Percentiles rank a stretch among this genome's conserved stretches.
These are phyloP conservation scores for Penicillium fuscoglaucum DNA, from an alignment of 2,329 filamentous ascomycete genomes.

Conservation along the genomic window DNA sequence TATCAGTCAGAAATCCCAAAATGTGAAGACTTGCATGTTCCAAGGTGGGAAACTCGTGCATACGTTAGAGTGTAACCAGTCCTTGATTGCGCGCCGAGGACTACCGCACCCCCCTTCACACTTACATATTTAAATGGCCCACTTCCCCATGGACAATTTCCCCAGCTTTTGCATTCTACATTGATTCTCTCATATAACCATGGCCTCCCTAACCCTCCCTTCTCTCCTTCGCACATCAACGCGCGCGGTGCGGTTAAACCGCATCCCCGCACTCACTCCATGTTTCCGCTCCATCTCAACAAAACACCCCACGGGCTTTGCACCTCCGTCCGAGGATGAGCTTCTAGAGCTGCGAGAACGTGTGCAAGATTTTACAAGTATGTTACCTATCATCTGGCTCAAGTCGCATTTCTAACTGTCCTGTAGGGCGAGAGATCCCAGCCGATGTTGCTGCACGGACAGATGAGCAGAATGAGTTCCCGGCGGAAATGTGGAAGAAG, in stretches of 20 bases:
- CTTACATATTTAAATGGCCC: conserved; percentile 3
- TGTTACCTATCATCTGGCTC: conserved; percentile 3
- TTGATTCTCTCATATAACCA: conserved; percentile 15
- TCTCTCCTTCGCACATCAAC: conserved; percentile 36
- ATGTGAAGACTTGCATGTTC: neutral
- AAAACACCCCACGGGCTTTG: conserved; percentile 67
- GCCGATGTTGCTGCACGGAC: conserved; percentile 78
- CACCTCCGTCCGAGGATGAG: conserved; percentile 68
- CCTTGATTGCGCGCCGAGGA: conserved; percentile 20
- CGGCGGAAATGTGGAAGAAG: conserved; percentile 88
- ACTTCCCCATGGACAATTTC: neutral
- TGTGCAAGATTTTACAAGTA: conserved; percentile 80
- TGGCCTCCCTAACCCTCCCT: conserved; percentile 37
- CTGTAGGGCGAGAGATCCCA: conserved; percentile 72
- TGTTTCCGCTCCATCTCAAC: conserved; percentile 56
- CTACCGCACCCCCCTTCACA: conserved; percentile 17
- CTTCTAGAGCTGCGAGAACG: conserved; percentile 77
- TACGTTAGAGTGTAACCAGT: neutral
- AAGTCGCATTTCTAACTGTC: conserved; percentile 1
- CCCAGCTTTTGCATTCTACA: neutral
- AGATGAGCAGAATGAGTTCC: conserved; percentile 87
- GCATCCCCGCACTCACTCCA: conserved; percentile 33
- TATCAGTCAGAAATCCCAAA: neutral
- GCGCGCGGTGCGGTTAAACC: conserved; percentile 31
- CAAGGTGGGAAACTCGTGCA: neutral